Conservation (phyloP, 2,329 filamentous ascomycete genomes). For the Fusarium graminum region DNA sequence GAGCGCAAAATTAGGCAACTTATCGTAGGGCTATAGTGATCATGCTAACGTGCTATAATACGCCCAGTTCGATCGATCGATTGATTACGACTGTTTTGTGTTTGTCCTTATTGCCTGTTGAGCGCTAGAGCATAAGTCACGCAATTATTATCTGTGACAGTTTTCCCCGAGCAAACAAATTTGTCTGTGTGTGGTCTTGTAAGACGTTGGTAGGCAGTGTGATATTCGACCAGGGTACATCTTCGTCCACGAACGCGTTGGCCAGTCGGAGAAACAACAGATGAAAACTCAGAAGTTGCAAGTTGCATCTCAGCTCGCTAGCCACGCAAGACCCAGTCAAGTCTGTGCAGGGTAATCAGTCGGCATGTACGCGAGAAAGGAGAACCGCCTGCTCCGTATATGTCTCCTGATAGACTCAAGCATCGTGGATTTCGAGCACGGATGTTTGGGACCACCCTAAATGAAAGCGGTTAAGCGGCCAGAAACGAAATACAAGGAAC, state of each 20-base stretch:
- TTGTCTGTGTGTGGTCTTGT: conserved; percentile 3
- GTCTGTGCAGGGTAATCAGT: conserved; percentile 5
- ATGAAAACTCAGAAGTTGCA: background rate
- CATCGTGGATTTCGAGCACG: conserved; percentile 22
- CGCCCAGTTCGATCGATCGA: conserved; percentile 1
- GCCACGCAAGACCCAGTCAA: conserved; percentile 10
- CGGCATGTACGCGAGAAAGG: conserved; percentile 23
- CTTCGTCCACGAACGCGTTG: conserved; percentile 7
- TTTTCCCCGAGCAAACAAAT: background rate
- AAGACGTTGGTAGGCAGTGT: background rate
- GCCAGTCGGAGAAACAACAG: background rate
- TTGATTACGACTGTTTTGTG: conserved; percentile 4
- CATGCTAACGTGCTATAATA: conserved; percentile 1
- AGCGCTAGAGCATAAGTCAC: background rate
- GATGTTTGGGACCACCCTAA: conserved; percentile 26
- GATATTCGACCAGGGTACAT: conserved; percentile 1
- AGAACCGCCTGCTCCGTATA: conserved; percentile 21
- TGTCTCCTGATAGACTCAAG: conserved; percentile 34
- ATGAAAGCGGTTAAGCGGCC: conserved; percentile 34
- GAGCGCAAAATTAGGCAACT: background rate
- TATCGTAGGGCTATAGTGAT: conserved; percentile 14
- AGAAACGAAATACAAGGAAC: conserved; percentile 39
- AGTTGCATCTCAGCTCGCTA: conserved; percentile 1
- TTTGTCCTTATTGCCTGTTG: background rate
- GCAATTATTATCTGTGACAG: conserved; percentile 5